These are phyloP conservation scores for Ustilago tritici DNA, from an alignment of 1,284 basidiomycete species.

Conservation along the genomic window DNA sequence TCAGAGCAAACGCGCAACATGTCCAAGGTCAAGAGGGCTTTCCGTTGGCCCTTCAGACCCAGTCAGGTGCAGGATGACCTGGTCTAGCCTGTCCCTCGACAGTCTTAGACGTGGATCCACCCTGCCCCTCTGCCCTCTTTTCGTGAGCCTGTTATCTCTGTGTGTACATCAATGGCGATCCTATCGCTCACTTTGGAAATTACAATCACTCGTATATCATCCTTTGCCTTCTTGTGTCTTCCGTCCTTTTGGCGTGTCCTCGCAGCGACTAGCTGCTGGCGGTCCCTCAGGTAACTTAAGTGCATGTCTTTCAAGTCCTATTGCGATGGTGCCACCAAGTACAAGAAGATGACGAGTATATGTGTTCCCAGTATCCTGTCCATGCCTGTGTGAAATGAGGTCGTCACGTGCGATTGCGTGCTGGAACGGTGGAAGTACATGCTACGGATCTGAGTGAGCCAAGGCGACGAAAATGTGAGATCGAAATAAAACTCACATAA, in stretches of 20 bases:
- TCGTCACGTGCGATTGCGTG: too few species aligned
- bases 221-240: neutral
- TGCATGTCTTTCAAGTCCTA: too few species aligned
- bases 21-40: conserved; percentile 51
- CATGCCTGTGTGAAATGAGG: too few species aligned
- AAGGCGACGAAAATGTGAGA: too few species aligned
- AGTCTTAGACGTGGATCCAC: neutral
- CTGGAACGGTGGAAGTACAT: too few species aligned
- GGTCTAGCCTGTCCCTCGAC: conserved; percentile 11
- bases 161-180: conserved; percentile 12
- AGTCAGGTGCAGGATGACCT: conserved; percentile 45
- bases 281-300: too few species aligned
- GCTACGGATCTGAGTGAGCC: too few species aligned
- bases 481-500: too few species aligned
- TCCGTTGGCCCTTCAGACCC: conserved; percentile 53
- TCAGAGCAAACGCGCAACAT: conserved; percentile 34
- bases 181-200: conserved; percentile 16
- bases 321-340: too few species aligned
- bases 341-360: too few species aligned
- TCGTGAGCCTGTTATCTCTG: neutral
- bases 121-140: neutral
- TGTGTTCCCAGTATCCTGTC: too few species aligned
- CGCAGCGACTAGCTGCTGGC: too few species aligned
- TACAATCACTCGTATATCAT: neutral
- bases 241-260: neutral